Evolutionary conservation across 2,329 filamentous ascomycete genomes (phyloP).

Genomic region (Colletotrichum simmondsii): DNA sequence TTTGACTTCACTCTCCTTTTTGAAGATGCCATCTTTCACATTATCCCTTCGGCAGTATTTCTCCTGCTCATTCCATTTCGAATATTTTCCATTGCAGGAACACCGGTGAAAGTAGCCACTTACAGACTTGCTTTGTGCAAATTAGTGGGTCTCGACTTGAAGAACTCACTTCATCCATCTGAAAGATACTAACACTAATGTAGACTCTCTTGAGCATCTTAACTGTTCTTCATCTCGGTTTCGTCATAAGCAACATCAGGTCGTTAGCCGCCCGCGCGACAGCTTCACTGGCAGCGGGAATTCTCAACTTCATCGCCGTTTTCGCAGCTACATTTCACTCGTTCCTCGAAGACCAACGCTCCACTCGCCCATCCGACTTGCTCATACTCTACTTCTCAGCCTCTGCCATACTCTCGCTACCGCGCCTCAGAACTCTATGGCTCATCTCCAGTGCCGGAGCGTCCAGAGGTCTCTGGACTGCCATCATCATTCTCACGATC

Average conservation of each 20-base stretch:
- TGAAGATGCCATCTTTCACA: background rate
- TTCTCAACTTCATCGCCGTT: slow-evolving; percentile 11
- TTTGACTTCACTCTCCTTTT: slow-evolving; percentile 20
- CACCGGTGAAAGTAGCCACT: slow-evolving; percentile 4
- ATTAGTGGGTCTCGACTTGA: background rate
- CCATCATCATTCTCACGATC: background rate
- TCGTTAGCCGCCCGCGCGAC: background rate
- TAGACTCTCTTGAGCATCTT: background rate
- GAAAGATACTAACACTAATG: background rate
- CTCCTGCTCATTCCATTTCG: slow-evolving; percentile 1
- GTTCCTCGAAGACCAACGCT: slow-evolving; percentile 14
- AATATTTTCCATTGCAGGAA: background rate
- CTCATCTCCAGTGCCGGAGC: background rate
- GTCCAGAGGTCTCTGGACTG: background rate
- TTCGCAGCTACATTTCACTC: slow-evolving; percentile 1
- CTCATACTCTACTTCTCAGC: slow-evolving; percentile 15
- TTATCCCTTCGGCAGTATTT: background rate
- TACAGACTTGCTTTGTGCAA: slow-evolving; percentile 1
- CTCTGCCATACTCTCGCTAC: background rate
- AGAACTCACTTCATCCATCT: too few relatives aligned
- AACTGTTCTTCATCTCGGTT: background rate
- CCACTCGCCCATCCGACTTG: slow-evolving; percentile 5
- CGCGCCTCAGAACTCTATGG: background rate
- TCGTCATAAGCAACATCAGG: background rate
- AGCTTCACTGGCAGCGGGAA: background rate